Base-by-base conservation (phyloP, 2,329 filamentous ascomycete genomes). In the Lasiodiplodia citricola region DNA sequence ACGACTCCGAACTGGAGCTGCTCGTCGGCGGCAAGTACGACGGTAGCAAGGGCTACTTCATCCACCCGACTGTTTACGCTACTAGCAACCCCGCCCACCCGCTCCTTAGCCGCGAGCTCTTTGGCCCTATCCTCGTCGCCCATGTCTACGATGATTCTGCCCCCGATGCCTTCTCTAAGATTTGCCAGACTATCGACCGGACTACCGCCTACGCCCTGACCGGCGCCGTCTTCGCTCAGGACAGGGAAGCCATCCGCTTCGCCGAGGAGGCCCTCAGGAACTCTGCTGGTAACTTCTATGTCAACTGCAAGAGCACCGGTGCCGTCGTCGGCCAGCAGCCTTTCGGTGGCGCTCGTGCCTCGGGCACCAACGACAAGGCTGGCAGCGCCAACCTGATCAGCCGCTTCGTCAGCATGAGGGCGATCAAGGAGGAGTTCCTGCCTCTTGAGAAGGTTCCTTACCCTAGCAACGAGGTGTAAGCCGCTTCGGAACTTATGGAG, bases 51-150 rank as follows among this genome's bases (percentile, higher is more conserved):
- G 93, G 93, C 71, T 97, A 91, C 85, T 97, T 88, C 82, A 88
- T 97, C 77, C 87, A 92, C 79, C 93, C 93, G 7, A 96, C 93
- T 71, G 87, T 97, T 76, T 96, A 95, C 84, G 82, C 85, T 71
- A 92, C 92, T 63, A 88, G 85, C 63, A 91, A 92, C 82, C 90
- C 92, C 0, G 82, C 87, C 70, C 93, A 96, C 83, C 87, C 87
- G 71, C 89, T 95, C 73, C 84, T 97, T 60, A 88, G 85, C 63
- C 91, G 88, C 47, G 93, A 97, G 80, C 88, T 96, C 70, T 97
- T 97, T 79, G 93, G 93, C 2, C 93, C 93, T 38, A 82, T 96
- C 68, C 83, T 96, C 52, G 87, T 88, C 38, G 82, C 91, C 13
- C 88, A 96, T 80, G 87, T 94, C 71, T 97, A 96, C 83, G 89